These are phyloP conservation scores for Boletus vinaceobasis DNA, from an alignment of 768 basidiomycete species.

Conservation along the genomic window DNA sequence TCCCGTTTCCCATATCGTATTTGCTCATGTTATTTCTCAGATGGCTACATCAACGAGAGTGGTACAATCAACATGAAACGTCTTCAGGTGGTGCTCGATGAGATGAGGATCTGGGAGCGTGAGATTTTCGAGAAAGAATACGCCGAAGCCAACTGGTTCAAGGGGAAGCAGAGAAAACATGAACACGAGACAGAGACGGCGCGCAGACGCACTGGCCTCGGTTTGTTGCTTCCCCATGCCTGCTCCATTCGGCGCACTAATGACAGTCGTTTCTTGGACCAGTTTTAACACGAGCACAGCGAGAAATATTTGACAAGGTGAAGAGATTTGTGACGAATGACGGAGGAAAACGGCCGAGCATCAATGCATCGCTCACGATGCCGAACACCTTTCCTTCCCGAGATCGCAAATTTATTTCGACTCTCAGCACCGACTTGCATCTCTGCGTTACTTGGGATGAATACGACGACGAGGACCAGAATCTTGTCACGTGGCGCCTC, in stretches of 20 bases:
- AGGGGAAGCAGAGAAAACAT: slow-evolving; percentile 84
- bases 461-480: slow-evolving; percentile 78
- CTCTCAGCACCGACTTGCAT: slow-evolving; percentile 73
- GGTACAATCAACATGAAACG: slow-evolving; percentile 78
- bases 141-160: slow-evolving; percentile 88
- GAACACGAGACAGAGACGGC: slow-evolving; percentile 62
- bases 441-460: slow-evolving; percentile 90
- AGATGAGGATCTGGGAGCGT: slow-evolving; percentile 84
- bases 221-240: slow-evolving; percentile 39
- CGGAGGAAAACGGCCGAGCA: slow-evolving; percentile 32
- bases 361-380: slow-evolving; percentile 52
- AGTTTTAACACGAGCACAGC: slow-evolving; percentile 75
- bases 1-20: background rate
- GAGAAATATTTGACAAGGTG: slow-evolving; percentile 75
- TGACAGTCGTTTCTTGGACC: background rate
- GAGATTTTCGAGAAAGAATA: slow-evolving; percentile 92
- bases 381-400: slow-evolving; percentile 76
- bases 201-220: slow-evolving; percentile 55
- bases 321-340: slow-evolving; percentile 64
- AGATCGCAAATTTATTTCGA: slow-evolving; percentile 76
- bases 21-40: slow-evolving; percentile 36
- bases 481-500: slow-evolving; percentile 66
- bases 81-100: slow-evolving; percentile 82
- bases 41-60: slow-evolving; percentile 90
- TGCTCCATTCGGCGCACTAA: background rate